Evolutionary conservation across 345 rosid genomes (phyloP), one percentile per base, ranked within the genome.

Genomic region (Tarenaya hassleriana): DNA sequence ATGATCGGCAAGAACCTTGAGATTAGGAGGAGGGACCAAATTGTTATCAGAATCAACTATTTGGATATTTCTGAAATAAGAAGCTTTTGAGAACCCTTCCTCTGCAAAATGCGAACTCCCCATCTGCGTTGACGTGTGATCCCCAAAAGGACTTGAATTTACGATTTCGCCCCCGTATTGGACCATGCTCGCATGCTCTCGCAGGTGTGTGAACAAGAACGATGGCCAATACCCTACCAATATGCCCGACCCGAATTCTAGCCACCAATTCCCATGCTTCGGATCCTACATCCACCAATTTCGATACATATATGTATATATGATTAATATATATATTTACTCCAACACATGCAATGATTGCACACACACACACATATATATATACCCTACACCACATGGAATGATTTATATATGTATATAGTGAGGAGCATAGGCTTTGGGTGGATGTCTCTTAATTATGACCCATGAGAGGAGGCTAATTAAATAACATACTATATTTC

Each of bases 191-290:
- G 99, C 99, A 46, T 80, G 83, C 61, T 86, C 87, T 20, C 79
- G 75, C 7, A 94, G 66, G 76, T 88, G 97, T 0, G 85, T 86
- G 58, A 94, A 94, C 71, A 94, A 61, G 50, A 78, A 75, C 15
- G 99, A 75, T 12, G 99, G 99, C 99, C 99, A 94, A 51, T 94
- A 94, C 34, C 99, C 99, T 7, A 94, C 95, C 24, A 94, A 53
- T 21, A 86, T 68, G 34, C 99, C 99, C 6, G 89, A 76, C 61
- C 97, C 99, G 73, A 94, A 88, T 75, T 94, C 95, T 4, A 94
- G 69, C 99, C 99, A 94, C 99, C 99, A 94, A 52, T 94, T 80
- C 10, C 99, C 99, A 61, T 88, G 99, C 67, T 94, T 94, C 61
- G 99, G 99, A 79, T 94, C 99, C 99, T 94, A 42, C 9, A n/a